Conservation (phyloP, 179 eudicot genomes). For the Sideroxylon spinosum region DNA sequence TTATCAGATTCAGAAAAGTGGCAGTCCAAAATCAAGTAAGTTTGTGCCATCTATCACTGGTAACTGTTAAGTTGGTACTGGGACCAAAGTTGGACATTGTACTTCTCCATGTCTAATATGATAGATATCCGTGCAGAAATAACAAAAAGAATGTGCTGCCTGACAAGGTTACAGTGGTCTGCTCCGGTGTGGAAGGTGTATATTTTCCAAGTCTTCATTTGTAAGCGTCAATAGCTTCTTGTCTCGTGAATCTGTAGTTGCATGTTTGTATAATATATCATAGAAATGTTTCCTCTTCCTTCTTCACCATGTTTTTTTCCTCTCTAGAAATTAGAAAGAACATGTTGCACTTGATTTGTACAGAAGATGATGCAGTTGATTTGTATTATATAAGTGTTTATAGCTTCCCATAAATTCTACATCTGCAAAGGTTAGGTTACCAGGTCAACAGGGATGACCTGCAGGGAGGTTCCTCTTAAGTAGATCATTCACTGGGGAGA, state of each 20-base stretch:
- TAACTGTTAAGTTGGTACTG: neutral
- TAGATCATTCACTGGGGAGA: too few species aligned
- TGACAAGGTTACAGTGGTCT: slow-evolving; percentile 67
- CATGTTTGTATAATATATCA: neutral
- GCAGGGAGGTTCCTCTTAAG: too few species aligned
- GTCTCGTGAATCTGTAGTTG: slow-evolving; percentile 12
- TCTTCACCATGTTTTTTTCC: neutral
- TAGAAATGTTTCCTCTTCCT: neutral
- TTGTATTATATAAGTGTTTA: too few species aligned
- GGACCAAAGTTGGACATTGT: neutral
- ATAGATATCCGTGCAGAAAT: slow-evolving; percentile 31
- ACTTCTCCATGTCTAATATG: slow-evolving; percentile 7
- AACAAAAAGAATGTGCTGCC: slow-evolving; percentile 42
- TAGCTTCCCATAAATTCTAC: too few species aligned
- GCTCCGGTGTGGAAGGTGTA: slow-evolving; percentile 60
- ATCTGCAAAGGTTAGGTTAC: too few species aligned
- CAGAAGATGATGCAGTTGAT: too few species aligned
- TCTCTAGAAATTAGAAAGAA: too few species aligned
- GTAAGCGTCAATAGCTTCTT: slow-evolving; percentile 36
- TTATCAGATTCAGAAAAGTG: slow-evolving; percentile 59
- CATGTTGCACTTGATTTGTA: neutral
- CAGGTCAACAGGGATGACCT: too few species aligned
- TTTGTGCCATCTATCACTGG: slow-evolving; percentile 1
- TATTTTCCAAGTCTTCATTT: slow-evolving; percentile 66
- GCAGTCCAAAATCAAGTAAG: slow-evolving; percentile 49